Evolutionary conservation across 441 rosid genomes (phyloP).

Genomic region (Mallotus japonicus): DNA sequence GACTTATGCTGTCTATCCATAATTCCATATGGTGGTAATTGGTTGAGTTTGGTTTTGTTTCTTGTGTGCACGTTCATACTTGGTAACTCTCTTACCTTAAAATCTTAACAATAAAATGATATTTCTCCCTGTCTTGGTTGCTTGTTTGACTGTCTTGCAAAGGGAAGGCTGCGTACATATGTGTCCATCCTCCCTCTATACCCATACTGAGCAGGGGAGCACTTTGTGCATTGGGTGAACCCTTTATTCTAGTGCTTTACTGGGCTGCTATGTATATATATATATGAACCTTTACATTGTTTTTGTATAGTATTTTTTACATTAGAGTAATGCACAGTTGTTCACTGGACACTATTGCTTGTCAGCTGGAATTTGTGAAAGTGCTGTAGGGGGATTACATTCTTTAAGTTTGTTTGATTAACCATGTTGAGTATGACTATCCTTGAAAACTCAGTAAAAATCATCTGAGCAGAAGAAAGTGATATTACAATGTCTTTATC

Average conservation of each 20-base stretch:
- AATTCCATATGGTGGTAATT: neutral
- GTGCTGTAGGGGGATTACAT: neutral
- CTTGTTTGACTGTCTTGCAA: neutral
- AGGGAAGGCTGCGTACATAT: no score
- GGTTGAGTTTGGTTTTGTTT: conserved; percentile 18
- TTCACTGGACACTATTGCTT: neutral
- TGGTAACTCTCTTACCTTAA: neutral
- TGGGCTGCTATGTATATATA: no score
- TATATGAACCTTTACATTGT: neutral
- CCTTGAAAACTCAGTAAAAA: neutral
- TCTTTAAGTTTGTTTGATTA: neutral
- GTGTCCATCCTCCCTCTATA: no score
- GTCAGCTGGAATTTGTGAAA: no score
- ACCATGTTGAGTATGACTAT: neutral
- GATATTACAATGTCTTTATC: neutral
- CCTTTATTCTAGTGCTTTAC: neutral
- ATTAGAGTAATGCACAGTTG: no score
- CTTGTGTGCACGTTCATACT: neutral
- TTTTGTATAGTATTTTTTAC: neutral
- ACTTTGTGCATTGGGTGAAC: no score
- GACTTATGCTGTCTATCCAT: conserved; percentile 5
- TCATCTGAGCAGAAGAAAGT: neutral
- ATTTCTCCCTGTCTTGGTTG: neutral
- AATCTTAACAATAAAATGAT: conserved; percentile 1
- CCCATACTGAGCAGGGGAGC: no score